Evolutionary conservation across 306 rosid species (phyloP).

Genomic region (Oxytropis ochrocephala): DNA sequence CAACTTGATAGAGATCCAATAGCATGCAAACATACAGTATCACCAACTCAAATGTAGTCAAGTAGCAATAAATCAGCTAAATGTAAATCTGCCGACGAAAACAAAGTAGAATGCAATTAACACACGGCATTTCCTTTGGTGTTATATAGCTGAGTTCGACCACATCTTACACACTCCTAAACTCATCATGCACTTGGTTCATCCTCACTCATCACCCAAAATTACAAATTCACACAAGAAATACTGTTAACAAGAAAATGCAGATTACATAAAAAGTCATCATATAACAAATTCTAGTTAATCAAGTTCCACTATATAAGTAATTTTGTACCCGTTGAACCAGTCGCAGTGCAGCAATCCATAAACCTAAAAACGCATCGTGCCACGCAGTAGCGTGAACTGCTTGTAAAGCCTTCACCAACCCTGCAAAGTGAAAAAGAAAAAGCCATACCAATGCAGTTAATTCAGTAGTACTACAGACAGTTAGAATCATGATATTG

Average conservation of each 20-base stretch:
- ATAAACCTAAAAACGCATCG: conserved; percentile 80
- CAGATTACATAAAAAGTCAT: background rate
- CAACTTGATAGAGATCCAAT: background rate
- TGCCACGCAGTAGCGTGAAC: conserved; percentile 84
- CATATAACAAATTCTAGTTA: background rate
- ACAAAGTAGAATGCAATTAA: background rate
- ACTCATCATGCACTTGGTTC: no score
- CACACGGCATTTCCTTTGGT: conserved; percentile 2
- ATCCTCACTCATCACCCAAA: background rate
- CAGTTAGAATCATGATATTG: background rate
- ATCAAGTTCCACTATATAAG: background rate
- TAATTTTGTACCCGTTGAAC: conserved; percentile 81
- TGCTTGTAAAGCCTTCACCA: conserved; percentile 77
- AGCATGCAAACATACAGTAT: conserved; percentile 17
- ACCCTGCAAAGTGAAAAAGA: conserved; percentile 40
- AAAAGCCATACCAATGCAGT: background rate
- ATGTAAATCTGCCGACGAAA: conserved; percentile 13
- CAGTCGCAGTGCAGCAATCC: conserved; percentile 89
- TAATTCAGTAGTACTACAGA: background rate
- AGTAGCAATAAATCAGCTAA: background rate
- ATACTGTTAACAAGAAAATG: background rate
- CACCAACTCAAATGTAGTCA: background rate
- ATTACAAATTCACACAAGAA: background rate
- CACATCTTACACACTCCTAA: background rate
- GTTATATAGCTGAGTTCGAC: background rate